These are phyloP conservation scores for Cryphonectria radicalis DNA, from an alignment of 2,329 filamentous ascomycete species.

Conservation along the genomic window DNA sequence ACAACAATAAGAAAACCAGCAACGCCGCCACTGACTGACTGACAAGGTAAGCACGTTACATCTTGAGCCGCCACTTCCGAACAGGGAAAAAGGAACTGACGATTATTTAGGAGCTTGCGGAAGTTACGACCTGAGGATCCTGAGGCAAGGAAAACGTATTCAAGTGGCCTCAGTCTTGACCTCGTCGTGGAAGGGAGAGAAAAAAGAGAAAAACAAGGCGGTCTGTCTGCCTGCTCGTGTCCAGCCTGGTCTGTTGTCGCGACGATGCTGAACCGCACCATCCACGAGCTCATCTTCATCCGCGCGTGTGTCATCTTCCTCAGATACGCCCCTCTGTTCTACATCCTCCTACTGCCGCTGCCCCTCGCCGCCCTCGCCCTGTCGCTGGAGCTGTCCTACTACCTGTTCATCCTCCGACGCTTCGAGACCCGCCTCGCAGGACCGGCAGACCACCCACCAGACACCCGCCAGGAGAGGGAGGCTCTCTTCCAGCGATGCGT, in stretches of 20 bases:
- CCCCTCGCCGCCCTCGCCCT: constrained; percentile 38
- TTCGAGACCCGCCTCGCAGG: constrained; percentile 45
- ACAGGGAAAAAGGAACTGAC: background rate
- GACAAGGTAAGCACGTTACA: background rate
- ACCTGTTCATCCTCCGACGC: constrained; percentile 47
- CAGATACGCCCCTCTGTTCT: constrained; percentile 19
- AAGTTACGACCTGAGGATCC: too few relatives aligned
- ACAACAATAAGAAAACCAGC: background rate
- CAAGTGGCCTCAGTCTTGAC: background rate
- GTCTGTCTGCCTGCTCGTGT: background rate
- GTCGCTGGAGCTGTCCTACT: constrained; percentile 48
- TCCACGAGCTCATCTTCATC: constrained; percentile 48
- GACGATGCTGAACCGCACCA: constrained; percentile 25
- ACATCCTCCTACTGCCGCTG: constrained; percentile 20
- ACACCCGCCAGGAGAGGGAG: constrained; percentile 52
- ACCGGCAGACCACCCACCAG: constrained; percentile 47
- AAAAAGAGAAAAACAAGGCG: background rate
- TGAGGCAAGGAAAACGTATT: too few relatives aligned
- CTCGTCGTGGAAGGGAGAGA: background rate
- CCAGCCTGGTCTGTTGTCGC: background rate
- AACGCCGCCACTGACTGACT: background rate
- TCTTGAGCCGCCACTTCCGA: background rate
- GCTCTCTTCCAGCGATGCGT: constrained; percentile 62
- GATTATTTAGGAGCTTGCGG: background rate
- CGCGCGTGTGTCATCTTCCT: constrained; percentile 46